Conservation (phyloP, 768 basidiomycete genomes). For the Mycena kentingensis region DNA sequence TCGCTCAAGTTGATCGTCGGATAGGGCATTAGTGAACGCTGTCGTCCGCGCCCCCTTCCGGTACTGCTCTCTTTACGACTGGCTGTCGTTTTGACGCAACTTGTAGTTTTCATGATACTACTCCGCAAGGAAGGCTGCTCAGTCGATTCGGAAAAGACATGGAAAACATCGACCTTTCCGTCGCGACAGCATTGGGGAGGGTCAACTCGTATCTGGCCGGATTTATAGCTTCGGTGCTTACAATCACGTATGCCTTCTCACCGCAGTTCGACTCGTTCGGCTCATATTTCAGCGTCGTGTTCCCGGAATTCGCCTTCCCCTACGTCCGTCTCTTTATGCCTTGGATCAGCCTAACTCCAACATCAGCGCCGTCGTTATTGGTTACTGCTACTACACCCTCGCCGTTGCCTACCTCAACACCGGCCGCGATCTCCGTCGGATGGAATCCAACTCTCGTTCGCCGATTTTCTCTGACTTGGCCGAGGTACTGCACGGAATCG, state of each 20-base stretch:
- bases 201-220: constrained; percentile 79
- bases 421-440: constrained; percentile 81
- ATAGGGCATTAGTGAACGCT: constrained; percentile 44
- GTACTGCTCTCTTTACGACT: constrained; percentile 16
- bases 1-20: not conserved
- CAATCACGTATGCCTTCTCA: constrained; percentile 55
- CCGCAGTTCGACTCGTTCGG: constrained; percentile 3
- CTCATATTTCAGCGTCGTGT: constrained; percentile 52
- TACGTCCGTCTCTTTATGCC: not conserved
- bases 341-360: not conserved
- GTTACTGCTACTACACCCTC: constrained; percentile 68
- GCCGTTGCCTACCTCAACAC: constrained; percentile 77
- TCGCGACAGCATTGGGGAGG: constrained; percentile 67
- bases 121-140: constrained; percentile 82
- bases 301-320: constrained; percentile 83
- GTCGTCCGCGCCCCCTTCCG: constrained; percentile 67
- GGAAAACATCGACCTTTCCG: constrained; percentile 79
- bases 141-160: constrained; percentile 78
- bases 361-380: constrained; percentile 58
- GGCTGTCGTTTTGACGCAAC: not conserved
- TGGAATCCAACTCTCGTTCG: constrained; percentile 87
- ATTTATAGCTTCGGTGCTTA: constrained; percentile 75
- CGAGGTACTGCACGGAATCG: constrained; percentile 84
- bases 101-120: constrained; percentile 47
- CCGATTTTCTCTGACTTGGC: constrained; percentile 85